Evolutionary conservation across 202 grass and related monocot genomes (phyloP).

Genomic region (Carex arenaria): DNA sequence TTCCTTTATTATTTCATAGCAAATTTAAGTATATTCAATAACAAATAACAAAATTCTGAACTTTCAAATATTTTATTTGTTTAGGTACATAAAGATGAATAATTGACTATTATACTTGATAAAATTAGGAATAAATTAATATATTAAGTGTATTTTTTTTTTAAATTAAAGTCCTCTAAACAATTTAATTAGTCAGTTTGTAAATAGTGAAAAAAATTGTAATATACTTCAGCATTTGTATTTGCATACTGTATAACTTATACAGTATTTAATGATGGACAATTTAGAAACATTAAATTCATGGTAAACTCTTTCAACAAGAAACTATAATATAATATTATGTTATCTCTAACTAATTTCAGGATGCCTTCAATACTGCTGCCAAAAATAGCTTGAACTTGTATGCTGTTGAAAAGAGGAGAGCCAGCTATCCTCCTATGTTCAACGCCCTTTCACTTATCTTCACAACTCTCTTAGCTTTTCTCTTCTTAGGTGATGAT

Average conservation of each 20-base stretch:
- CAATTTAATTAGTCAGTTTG: too few relatives aligned
- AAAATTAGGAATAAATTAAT: too few relatives aligned
- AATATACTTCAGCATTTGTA: not conserved
- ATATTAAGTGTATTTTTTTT: too few relatives aligned
- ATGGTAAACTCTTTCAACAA: not conserved
- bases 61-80: too few relatives aligned
- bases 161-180: too few relatives aligned
- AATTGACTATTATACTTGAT: too few relatives aligned
- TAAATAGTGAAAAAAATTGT: too few relatives aligned
- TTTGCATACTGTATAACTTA: not conserved
- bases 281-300: not conserved
- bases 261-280: too few relatives aligned
- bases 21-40: too few relatives aligned
- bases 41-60: too few relatives aligned
- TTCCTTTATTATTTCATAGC: too few relatives aligned
- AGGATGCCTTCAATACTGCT: slow-evolving; percentile 2
- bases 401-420: slow-evolving; percentile 30
- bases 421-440: slow-evolving; percentile 42
- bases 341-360: not conserved
- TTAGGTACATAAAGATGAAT: too few relatives aligned
- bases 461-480: slow-evolving; percentile 38
- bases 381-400: slow-evolving; percentile 35
- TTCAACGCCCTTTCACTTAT: slow-evolving; percentile 34
- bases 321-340: not conserved
- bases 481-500: slow-evolving; percentile 23